Base-by-base conservation (phyloP, 2,329 filamentous ascomycete species). In the Exophiala alcalophila region DNA sequence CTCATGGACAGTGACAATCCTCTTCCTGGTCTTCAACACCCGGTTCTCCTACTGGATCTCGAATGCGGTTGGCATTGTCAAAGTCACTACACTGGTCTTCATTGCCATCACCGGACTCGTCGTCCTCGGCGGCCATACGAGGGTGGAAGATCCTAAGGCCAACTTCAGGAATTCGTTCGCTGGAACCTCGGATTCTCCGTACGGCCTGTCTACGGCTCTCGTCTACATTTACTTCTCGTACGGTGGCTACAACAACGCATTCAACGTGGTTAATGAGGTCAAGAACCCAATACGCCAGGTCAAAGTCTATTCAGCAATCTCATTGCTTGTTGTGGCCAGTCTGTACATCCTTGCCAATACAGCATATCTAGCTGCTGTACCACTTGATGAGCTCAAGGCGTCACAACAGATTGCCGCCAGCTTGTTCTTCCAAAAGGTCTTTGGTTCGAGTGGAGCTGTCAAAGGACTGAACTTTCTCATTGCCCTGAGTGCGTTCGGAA, bases 251-350 rank as follows among this genome's bases (percentile, higher is more conserved):
- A 61, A 68, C 5, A 82, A 81, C 48, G 74, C 76, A 0, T 81
- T 81, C 61, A 79, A 78, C 49, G 68, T 82, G 2, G 74, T 77
- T 41, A 80, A 80, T 37, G 78, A 82, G 59, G 72, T 81, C 50
- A 73, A 72, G 57, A 74, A 80, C 47, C 78, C 79, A 0, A 66
- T 81, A 21, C 72, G 68, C 23, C 73, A 71, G 0, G 66, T 82
- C 15, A 72, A 72, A 37, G 69, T 59, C 54, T 68, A 70, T 47
- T 76, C 69, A 4, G 65, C 70, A 2, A 55, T 71, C 2, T 76
- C 77, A 0, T 60, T 81, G 1, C 29, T 71, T 0, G 57, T 74
- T 0, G 75, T 80, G 1, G 68, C 74, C 0, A 59, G 72, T 1
- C 61, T 81, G 0, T 82, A 81, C 57, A 67, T 79, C 10, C 59